Percentiles rank a stretch among this genome's conserved stretches.
Evolutionary conservation across 2,329 filamentous ascomycete species (phyloP).

Genomic region (Tolypocladium paradoxum): DNA sequence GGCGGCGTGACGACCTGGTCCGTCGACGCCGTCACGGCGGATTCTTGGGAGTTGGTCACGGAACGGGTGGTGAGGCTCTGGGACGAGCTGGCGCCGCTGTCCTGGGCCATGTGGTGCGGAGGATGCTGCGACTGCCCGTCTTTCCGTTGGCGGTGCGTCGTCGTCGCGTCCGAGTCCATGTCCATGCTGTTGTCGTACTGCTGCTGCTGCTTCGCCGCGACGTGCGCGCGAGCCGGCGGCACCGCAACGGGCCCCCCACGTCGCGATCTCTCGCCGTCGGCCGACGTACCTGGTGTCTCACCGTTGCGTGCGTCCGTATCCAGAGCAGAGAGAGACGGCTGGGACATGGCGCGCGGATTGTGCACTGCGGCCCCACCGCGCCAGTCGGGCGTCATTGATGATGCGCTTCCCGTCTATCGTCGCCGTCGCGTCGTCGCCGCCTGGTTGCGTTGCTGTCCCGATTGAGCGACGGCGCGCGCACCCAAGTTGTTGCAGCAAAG

Average conservation of each 20-base stretch:
- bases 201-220: not conserved
- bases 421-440: not conserved
- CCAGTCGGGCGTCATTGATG: constrained; percentile 1
- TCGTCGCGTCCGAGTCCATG: constrained; percentile 1
- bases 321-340: not conserved
- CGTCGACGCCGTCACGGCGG: constrained; percentile 14
- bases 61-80: constrained; percentile 8
- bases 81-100: constrained; percentile 5
- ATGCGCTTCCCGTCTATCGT: not conserved
- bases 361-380: not conserved
- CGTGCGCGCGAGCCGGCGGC: not conserved
- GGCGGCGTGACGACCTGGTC: constrained; percentile 18
- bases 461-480: not conserved
- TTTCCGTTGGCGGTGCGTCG: constrained; percentile 1
- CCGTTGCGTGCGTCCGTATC: not conserved
- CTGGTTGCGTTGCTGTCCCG: not conserved
- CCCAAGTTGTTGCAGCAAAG: not conserved
- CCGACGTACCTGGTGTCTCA: not conserved
- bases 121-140: not conserved
- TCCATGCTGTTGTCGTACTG: not conserved
- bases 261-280: not conserved
- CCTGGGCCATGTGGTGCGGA: not conserved
- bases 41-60: constrained; percentile 15
- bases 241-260: not conserved
- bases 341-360: not conserved